Conservation (phyloP, 1,284 basidiomycete species). For the Trichosporon asahii region DNA sequence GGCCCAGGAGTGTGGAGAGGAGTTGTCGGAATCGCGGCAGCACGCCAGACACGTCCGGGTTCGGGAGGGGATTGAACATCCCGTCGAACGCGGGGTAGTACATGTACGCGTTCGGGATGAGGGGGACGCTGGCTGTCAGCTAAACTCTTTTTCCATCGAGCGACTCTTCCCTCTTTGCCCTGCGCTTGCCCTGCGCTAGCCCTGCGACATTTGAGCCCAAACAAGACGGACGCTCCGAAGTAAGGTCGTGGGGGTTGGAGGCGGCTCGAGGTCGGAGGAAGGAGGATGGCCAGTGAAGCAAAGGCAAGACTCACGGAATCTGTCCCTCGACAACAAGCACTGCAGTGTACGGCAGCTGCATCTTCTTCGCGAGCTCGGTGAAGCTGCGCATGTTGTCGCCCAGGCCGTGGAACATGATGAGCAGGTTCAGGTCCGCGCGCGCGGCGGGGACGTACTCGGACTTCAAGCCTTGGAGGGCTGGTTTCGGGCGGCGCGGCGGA, state of each 20-base stretch:
- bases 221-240: too few relatives aligned
- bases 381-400: constrained; percentile 80
- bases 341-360: constrained; percentile 83
- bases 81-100: constrained; percentile 83
- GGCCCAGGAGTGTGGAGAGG: constrained; percentile 58
- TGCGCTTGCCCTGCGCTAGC: too few relatives aligned
- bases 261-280: too few relatives aligned
- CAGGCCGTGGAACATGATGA: constrained; percentile 81
- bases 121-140: constrained; percentile 63
- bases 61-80: constrained; percentile 68
- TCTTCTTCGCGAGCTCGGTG: constrained; percentile 63
- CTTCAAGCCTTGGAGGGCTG: not conserved
- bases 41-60: constrained; percentile 66
- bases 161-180: too few relatives aligned
- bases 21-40: constrained; percentile 56
- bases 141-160: too few relatives aligned
- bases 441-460: not conserved
- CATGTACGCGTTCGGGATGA: constrained; percentile 69
- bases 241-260: too few relatives aligned
- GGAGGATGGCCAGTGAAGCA: too few relatives aligned
- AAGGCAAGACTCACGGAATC: constrained; percentile 58
- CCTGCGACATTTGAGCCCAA: too few relatives aligned
- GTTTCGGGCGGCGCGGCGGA: not conserved
- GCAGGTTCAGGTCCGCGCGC: constrained; percentile 67
- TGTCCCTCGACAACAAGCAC: constrained; percentile 74